Conservation (phyloP, 208 protist species). For the Leishmania arabica region DNA sequence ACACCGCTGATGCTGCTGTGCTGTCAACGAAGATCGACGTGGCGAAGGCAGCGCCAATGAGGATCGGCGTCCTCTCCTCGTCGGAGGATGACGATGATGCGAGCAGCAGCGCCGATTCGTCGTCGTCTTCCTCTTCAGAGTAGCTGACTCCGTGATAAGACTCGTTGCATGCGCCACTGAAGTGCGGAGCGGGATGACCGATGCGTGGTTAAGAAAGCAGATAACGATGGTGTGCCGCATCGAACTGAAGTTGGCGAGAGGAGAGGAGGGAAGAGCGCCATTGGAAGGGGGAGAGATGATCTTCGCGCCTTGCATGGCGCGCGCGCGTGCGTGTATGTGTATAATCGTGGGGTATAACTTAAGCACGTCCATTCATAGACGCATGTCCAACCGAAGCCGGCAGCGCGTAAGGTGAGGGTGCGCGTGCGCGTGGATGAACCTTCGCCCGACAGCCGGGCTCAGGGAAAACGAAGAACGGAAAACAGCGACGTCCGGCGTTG, state of each 20-base stretch:
- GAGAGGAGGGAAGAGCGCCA: not conserved
- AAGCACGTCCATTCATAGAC: not conserved
- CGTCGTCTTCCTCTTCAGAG: not conserved
- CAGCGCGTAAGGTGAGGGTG: not conserved
- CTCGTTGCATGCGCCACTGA: not conserved
- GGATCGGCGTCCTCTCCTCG: slow-evolving; percentile 67
- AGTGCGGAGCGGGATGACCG: not conserved
- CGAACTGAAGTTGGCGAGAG: not conserved
- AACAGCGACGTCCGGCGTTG: not conserved
- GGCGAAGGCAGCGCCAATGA: slow-evolving; percentile 7
- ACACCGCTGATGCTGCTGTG: not conserved
- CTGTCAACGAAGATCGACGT: not conserved
- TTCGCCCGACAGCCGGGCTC: not conserved
- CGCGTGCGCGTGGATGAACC: not conserved
- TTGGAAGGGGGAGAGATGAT: not conserved
- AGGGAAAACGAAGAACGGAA: not conserved
- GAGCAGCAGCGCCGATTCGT: slow-evolving; percentile 12
- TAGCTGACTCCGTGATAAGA: not conserved
- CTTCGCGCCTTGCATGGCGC: not conserved
- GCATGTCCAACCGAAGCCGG: not conserved
- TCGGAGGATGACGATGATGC: slow-evolving; percentile 57
- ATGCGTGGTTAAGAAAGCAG: not conserved
- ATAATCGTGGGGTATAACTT: not conserved
- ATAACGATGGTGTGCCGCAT: not conserved
- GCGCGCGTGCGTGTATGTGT: not conserved